Conservation (phyloP, 768 basidiomycete species). For the Dioszegia hungarica region DNA sequence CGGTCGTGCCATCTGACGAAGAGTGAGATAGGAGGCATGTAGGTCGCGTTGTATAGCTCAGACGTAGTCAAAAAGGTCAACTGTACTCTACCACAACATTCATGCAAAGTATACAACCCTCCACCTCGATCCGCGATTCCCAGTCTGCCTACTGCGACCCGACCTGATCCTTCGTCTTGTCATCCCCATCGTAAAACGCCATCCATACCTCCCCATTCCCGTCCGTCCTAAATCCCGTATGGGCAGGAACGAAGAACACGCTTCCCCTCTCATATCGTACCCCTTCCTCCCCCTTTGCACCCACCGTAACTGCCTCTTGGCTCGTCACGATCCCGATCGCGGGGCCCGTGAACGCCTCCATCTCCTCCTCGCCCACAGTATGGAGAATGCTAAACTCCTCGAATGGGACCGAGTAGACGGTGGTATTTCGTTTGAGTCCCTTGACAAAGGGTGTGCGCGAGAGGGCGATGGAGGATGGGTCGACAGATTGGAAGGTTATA, state of each 20-base stretch:
- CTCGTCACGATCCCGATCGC: conserved; percentile 27
- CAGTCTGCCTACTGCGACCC: background rate
- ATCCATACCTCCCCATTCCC: conserved; percentile 33
- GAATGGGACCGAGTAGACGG: conserved; percentile 31
- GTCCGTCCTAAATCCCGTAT: conserved; percentile 10
- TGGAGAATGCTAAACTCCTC: conserved; percentile 41
- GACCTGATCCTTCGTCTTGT: conserved; percentile 1
- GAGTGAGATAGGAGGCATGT: background rate
- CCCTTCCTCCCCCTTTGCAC: conserved; percentile 7
- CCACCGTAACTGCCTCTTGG: conserved; percentile 4
- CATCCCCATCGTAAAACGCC: conserved; percentile 40
- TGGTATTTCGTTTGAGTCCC: conserved; percentile 11
- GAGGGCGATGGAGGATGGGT: conserved; percentile 8
- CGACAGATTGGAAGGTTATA: conserved; percentile 24
- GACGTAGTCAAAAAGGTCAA: too few relatives aligned
- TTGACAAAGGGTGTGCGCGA: conserved; percentile 14
- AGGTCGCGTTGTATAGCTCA: background rate
- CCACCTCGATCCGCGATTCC: too few relatives aligned
- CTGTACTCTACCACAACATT: too few relatives aligned
- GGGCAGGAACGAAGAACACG: conserved; percentile 35
- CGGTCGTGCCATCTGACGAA: background rate
- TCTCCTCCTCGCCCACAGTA: conserved; percentile 17
- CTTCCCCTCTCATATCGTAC: conserved; percentile 15
- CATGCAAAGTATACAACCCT: too few relatives aligned
- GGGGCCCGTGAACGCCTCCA: conserved; percentile 30